These are phyloP conservation scores for Gossypium thurberi DNA, from an alignment of 345 rosid genomes.

Conservation along the genomic window DNA sequence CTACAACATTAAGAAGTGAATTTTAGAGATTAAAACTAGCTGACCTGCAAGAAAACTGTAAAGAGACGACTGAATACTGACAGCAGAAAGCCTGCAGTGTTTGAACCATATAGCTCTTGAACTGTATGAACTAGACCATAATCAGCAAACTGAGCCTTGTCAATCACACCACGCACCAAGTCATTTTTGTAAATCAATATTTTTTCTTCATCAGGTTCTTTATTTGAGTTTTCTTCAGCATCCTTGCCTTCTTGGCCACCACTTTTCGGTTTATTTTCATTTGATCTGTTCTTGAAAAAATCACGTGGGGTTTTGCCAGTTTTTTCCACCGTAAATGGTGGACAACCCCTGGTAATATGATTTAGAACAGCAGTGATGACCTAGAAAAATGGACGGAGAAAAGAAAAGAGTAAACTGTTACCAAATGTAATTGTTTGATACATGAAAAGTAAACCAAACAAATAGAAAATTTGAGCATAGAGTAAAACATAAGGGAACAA, in stretches of 20 bases:
- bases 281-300: constrained; percentile 53
- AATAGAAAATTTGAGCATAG: constrained; percentile 35
- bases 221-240: constrained; percentile 14
- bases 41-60: constrained; percentile 85
- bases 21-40: constrained; percentile 11
- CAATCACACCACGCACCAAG: constrained; percentile 84
- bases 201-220: constrained; percentile 59
- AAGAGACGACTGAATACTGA: constrained; percentile 86
- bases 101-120: constrained; percentile 88
- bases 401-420: neutral
- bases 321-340: constrained; percentile 79
- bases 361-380: constrained; percentile 13
- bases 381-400: neutral
- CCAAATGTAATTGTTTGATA: neutral
- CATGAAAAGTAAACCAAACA: neutral
- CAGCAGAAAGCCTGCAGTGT: constrained; percentile 78
- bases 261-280: constrained; percentile 11
- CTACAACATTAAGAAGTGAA: neutral
- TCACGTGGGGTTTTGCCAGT: constrained; percentile 64
- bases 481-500: neutral
- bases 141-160: constrained; percentile 97
- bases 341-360: constrained; percentile 47
- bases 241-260: neutral
- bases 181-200: constrained; percentile 57
- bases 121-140: constrained; percentile 93